Percentiles rank a stretch among this genome's conserved stretches.
These are phyloP conservation scores for thale cress (Arabidopsis thaliana) DNA, from an alignment of 345 rosid genomes.

Conservation along the genomic window DNA sequence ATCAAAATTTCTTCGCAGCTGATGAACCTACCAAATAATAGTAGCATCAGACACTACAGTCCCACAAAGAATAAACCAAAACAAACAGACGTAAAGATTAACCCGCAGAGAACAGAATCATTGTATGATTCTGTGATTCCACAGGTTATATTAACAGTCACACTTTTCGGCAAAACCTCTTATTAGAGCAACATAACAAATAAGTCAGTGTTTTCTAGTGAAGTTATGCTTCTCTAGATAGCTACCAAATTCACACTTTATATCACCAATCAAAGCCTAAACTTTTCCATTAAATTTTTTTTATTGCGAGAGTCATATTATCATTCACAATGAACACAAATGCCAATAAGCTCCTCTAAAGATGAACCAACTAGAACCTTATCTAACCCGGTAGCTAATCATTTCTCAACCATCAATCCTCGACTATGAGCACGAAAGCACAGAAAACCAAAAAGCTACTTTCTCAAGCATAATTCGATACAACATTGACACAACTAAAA, in stretches of 20 bases:
- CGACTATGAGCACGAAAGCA: not conserved
- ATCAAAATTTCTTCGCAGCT: conserved; percentile 79
- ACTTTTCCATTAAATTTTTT: too few species aligned
- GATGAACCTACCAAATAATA: conserved; percentile 71
- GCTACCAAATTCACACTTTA: too few species aligned
- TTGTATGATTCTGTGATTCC: not conserved
- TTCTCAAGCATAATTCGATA: not conserved
- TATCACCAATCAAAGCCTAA: not conserved
- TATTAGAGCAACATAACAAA: not conserved
- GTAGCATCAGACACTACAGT: conserved; percentile 37
- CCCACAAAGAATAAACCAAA: conserved; percentile 12
- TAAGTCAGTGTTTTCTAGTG: not conserved
- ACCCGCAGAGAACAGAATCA: not conserved
- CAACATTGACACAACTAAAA: not conserved
- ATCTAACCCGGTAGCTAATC: not conserved
- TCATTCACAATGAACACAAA: not conserved
- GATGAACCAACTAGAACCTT: not conserved
- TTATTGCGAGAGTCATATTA: not conserved
- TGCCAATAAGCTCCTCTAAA: not conserved
- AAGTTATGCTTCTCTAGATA: not conserved
- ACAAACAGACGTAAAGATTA: not conserved
- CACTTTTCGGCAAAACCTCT: not conserved
- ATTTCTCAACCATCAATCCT: not conserved
- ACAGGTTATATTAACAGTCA: not conserved
- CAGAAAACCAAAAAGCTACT: not conserved